A percentile compares a stretch with the other conserved stretches of the same genome.
These are phyloP conservation scores for Arthonia radiata DNA, from an alignment of 495 filamentous ascomycete species.

Conservation along the genomic window DNA sequence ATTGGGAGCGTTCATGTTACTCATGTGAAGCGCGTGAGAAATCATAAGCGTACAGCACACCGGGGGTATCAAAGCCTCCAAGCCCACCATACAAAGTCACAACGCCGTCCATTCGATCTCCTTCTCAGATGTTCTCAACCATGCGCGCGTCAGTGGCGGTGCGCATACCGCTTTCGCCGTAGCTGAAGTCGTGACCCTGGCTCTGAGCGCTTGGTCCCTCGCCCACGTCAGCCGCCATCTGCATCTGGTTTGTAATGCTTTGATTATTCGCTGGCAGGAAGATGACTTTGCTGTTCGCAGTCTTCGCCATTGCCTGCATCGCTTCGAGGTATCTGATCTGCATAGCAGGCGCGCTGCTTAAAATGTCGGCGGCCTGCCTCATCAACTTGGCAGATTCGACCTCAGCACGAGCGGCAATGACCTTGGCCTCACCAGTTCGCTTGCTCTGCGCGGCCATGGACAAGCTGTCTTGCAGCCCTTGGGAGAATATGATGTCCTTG, in stretches of 20 bases:
- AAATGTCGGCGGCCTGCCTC: conserved; percentile 91
- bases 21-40: no score
- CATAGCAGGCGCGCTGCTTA: conserved; percentile 86
- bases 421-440: conserved; percentile 94
- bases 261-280: conserved; percentile 44
- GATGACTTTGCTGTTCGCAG: conserved; percentile 86
- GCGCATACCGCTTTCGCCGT: conserved; percentile 37
- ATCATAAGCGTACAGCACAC: no score
- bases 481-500: conserved; percentile 96
- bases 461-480: conserved; percentile 88
- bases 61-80: no score
- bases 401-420: conserved; percentile 89
- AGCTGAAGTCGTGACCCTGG: conserved; percentile 21
- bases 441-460: conserved; percentile 99
- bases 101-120: no score
- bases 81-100: no score
- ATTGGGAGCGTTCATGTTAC: no score
- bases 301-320: conserved; percentile 99
- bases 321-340: conserved; percentile 96
- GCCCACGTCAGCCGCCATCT: conserved; percentile 25
- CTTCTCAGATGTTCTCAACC: conserved; percentile 58
- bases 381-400: conserved; percentile 94
- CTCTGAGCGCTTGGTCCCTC: conserved; percentile 30
- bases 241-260: conserved; percentile 22
- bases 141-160: conserved; percentile 63